Evolutionary conservation across 2,329 filamentous ascomycete genomes (phyloP).

Genomic region (Fusarium sp.): DNA sequence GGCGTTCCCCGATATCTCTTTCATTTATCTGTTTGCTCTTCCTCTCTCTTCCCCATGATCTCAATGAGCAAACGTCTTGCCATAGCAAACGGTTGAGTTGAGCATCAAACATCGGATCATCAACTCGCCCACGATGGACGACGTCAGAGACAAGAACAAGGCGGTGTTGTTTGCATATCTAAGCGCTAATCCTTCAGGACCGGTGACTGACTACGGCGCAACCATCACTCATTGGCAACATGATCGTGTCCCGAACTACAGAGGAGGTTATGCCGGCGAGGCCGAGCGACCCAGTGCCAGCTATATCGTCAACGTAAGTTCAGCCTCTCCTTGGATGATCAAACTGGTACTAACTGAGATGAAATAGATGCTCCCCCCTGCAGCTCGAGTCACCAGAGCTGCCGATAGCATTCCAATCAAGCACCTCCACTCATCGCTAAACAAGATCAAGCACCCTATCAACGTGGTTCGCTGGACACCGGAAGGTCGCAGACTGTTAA

Average conservation of each 20-base stretch:
- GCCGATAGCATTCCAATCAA: constrained; percentile 93
- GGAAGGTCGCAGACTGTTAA: constrained; percentile 90
- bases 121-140: constrained; percentile 12
- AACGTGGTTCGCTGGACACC: constrained; percentile 98
- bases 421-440: constrained; percentile 96
- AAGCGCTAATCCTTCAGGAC: constrained; percentile 65
- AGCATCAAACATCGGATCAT: not conserved
- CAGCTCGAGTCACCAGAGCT: constrained; percentile 78
- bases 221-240: constrained; percentile 94
- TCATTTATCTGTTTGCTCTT: not conserved
- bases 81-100: not conserved
- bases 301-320: constrained; percentile 87
- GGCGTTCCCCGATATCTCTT: not conserved
- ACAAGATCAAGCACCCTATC: constrained; percentile 97
- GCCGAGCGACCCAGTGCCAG: constrained; percentile 86
- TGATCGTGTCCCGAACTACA: constrained; percentile 77
- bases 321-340: not conserved
- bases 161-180: constrained; percentile 32
- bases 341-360: constrained; percentile 25
- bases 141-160: constrained; percentile 15
- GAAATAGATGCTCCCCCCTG: constrained; percentile 84
- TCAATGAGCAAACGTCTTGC: not conserved
- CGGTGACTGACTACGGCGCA: constrained; percentile 92
- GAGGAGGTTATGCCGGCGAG: constrained; percentile 78
- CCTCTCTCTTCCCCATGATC: not conserved